A percentile compares a stretch with the other conserved stretches of the same genome.
phyloP scores from a whole-genome alignment of 2,329 filamentous ascomycete species.

The Fusarium sororula region DNA sequence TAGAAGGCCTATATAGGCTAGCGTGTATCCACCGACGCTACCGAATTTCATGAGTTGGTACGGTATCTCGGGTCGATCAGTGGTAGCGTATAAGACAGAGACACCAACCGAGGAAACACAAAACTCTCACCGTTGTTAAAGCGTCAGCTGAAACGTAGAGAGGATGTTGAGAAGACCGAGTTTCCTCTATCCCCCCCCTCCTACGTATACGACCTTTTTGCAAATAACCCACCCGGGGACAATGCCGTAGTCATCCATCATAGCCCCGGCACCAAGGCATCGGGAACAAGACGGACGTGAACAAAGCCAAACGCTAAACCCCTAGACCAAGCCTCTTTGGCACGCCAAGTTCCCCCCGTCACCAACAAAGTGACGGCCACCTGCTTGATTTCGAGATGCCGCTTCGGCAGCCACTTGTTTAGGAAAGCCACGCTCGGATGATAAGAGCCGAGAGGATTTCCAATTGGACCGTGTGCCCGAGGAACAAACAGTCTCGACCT shows the following conservation, averaged over 20 bases:
- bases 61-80: background rate
- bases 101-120: background rate
- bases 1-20: too few species aligned
- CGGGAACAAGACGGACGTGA: constrained; percentile 41
- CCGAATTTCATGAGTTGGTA: too few species aligned
- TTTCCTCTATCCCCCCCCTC: background rate
- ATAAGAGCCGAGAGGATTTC: constrained; percentile 3
- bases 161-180: background rate
- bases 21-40: too few species aligned
- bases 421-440: constrained; percentile 4
- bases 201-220: background rate
- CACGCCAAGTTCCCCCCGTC: background rate
- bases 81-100: background rate
- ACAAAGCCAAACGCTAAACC: constrained; percentile 7
- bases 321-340: constrained; percentile 21
- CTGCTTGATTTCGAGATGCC: background rate
- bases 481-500: background rate
- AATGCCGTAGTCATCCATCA: background rate
- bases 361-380: background rate
- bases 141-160: background rate
- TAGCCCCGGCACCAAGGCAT: background rate
- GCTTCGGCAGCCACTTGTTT: constrained; percentile 9
- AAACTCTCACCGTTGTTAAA: background rate
- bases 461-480: constrained; percentile 7
- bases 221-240: background rate